A percentile compares a stretch with the other conserved stretches of the same genome.
Conservation (phyloP, 1,139 yeast genomes). For the Wickerhamiella infanticola region DNA sequence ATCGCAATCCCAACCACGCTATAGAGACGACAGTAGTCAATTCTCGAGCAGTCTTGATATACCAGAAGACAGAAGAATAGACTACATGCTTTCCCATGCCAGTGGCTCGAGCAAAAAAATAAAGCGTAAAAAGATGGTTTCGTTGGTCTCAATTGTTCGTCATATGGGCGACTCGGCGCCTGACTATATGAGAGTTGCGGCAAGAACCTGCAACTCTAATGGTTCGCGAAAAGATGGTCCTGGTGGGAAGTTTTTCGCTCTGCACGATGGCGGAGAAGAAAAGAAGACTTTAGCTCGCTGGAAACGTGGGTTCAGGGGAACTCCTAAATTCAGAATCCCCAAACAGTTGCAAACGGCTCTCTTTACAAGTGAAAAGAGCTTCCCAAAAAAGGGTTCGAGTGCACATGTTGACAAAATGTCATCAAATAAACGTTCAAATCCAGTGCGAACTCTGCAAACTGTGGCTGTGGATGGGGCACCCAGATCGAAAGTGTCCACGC, state of each 20-base stretch:
- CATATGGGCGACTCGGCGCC: conserved; percentile 8
- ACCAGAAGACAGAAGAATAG: conserved; percentile 3
- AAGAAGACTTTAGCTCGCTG: neutral
- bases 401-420: too few relatives aligned
- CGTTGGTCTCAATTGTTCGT: conserved; percentile 3
- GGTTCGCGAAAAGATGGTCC: neutral
- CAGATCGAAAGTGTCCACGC: too few relatives aligned
- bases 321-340: neutral
- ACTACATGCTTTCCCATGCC: conserved; percentile 7
- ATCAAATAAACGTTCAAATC: too few relatives aligned
- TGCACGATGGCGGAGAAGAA: neutral
- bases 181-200: conserved; percentile 9
- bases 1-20: neutral
- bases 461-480: too few relatives aligned
- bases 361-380: too few relatives aligned
- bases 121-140: neutral
- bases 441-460: too few relatives aligned
- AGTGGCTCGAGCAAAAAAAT: neutral
- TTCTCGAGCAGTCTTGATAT: neutral
- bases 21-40: neutral
- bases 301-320: neutral
- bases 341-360: too few relatives aligned
- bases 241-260: neutral
- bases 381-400: too few relatives aligned
- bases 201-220: conserved; percentile 9